Evolutionary conservation across 768 basidiomycete species (phyloP).

Genomic region (Rhodotorula toruloides): DNA sequence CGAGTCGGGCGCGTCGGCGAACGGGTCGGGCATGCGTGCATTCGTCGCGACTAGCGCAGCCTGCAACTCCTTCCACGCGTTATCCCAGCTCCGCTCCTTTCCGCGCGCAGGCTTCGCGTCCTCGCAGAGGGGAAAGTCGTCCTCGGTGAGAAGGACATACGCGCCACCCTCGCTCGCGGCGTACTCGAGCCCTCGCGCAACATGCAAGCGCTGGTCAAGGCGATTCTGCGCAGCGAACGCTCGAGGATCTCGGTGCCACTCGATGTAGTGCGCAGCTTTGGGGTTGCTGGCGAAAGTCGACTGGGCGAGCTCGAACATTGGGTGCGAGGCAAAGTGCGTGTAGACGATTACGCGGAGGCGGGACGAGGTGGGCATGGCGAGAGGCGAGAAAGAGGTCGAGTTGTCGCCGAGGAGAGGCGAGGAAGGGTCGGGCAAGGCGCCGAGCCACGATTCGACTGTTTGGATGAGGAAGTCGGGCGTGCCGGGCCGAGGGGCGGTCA

Average conservation of each 20-base stretch:
- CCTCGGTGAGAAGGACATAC: slow-evolving; percentile 28
- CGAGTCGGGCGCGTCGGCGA: background rate
- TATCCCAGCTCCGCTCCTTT: background rate
- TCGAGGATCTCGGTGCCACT: slow-evolving; percentile 12
- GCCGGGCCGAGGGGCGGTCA: slow-evolving; percentile 27
- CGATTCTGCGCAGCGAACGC: slow-evolving; percentile 4
- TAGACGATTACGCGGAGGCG: slow-evolving; percentile 24
- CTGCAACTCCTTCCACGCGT: slow-evolving; percentile 9
- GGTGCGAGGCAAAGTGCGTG: slow-evolving; percentile 26
- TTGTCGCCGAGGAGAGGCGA: background rate
- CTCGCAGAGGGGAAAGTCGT: slow-evolving; percentile 29
- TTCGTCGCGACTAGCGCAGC: slow-evolving; percentile 16
- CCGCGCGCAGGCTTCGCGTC: background rate
- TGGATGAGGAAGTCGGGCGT: slow-evolving; percentile 24
- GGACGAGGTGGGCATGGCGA: background rate
- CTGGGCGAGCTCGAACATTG: slow-evolving; percentile 13
- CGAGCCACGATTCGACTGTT: slow-evolving; percentile 21
- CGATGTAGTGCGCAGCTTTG: slow-evolving; percentile 20
- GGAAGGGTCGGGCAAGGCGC: slow-evolving; percentile 15
- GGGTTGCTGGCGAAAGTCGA: background rate
- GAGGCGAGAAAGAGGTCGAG: background rate
- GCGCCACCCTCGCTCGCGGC: slow-evolving; percentile 1
- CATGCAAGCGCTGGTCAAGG: slow-evolving; percentile 27
- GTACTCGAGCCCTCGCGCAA: slow-evolving; percentile 21
- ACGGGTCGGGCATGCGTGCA: slow-evolving; percentile 10